Evolutionary conservation across 2,329 filamentous ascomycete species (phyloP), one percentile per base, ranked within the genome.

Genomic region (Fusarium haematococcum): DNA sequence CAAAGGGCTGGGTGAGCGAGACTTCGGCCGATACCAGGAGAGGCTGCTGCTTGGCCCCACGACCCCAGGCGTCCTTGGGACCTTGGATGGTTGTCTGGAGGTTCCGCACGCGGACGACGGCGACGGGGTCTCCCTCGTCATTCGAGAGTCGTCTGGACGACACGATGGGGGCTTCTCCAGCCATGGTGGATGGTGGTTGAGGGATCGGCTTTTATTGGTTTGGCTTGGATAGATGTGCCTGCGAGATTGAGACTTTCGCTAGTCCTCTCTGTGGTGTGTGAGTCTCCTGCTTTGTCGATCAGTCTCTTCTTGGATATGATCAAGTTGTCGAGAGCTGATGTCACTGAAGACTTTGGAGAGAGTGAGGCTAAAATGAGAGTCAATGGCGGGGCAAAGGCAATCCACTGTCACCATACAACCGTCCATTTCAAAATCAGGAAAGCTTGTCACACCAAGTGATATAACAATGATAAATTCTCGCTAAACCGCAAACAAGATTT

Each of bases 1-100:
- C 84, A 78, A 95, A 94, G 0, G 87, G 81, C 9, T 83, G 79
- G 16, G 82, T 80, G 69, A 95, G 86, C 4, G 85, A 87, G 5
- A 94, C 85, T 23, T 88, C 86, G 37, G 90, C 88, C 6, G 91
- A 91, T 10, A 95, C 77, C 8, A 89, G 79, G 11, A 90, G 84
- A 9, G 93, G 92, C 81, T 95, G 93, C 13, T 85, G 80, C 73
- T 89, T 90, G 60, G 84, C 81, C 3, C 75, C 65, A 5, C 92
- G 88, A 65, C 91, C 91, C 93, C 93, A 95, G 57, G 91, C 92
- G 80, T 95, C 92, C 37, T 85, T 86, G 30, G 87, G 89, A n/a
- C 87, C 90, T 73, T 84, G 82, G 68, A 91, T 86, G 10, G 82
- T 86, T 66, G 89, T 85, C 69, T 89, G 85, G 1, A 95, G 88